Evolutionary conservation across 768 basidiomycete species (phyloP).

Genomic region (Mycena amicta): DNA sequence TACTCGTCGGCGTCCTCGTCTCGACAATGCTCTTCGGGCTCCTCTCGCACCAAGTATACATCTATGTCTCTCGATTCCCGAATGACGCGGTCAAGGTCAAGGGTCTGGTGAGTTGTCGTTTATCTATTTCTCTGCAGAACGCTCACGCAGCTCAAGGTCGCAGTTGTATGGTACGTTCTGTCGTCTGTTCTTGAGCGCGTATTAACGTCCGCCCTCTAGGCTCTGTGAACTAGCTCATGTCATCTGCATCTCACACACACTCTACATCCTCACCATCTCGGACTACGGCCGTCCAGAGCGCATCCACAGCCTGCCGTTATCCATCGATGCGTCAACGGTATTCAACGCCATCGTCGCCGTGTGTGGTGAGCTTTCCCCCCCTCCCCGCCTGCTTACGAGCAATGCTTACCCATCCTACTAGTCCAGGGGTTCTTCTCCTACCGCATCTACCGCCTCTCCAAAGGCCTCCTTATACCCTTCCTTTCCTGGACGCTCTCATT

Average conservation of each 20-base stretch:
- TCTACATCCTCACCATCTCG: conserved; percentile 5
- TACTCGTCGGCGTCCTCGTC: conserved; percentile 14
- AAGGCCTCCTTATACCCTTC: conserved; percentile 9
- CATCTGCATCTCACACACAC: conserved; percentile 14
- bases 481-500: conserved; percentile 16
- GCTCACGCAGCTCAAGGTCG: conserved; percentile 1
- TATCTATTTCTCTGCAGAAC: background rate
- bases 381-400: no score
- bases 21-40: conserved; percentile 13
- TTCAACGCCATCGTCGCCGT: conserved; percentile 12
- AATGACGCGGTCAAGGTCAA: conserved; percentile 9
- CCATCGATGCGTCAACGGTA: conserved; percentile 5
- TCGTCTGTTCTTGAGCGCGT: background rate
- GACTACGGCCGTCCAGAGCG: conserved; percentile 11
- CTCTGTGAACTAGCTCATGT: conserved; percentile 15
- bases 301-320: background rate
- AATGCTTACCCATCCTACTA: background rate
- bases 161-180: conserved; percentile 10
- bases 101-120: conserved; percentile 4
- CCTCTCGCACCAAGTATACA: conserved; percentile 6
- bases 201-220: background rate
- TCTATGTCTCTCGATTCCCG: conserved; percentile 9
- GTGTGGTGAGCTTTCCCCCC: conserved; percentile 3
- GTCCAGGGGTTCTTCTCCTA: conserved; percentile 18
- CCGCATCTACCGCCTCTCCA: conserved; percentile 18